Percentiles rank a stretch among this genome's conserved stretches.
These are phyloP conservation scores for Suhomyces pyralidae DNA, from an alignment of 805 yeast species.

Conservation along the genomic window DNA sequence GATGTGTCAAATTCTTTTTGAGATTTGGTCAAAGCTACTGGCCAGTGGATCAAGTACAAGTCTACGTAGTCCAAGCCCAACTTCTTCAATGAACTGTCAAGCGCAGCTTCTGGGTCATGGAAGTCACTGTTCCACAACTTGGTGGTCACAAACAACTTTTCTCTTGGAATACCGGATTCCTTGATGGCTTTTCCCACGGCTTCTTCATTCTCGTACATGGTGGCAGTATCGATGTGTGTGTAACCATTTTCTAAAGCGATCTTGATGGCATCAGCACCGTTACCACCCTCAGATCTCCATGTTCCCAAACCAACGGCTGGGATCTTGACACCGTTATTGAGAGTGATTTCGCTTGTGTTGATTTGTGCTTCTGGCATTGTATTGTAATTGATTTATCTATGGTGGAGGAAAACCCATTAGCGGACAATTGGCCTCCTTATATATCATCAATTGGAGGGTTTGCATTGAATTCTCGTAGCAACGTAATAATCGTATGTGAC, in stretches of 20 bases:
- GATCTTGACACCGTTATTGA: slow-evolving; percentile 62
- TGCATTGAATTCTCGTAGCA: too few relatives aligned
- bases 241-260: slow-evolving; percentile 66
- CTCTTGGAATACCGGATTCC: slow-evolving; percentile 61
- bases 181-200: slow-evolving; percentile 55
- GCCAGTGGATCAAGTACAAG: slow-evolving; percentile 82
- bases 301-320: slow-evolving; percentile 77
- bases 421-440: neutral
- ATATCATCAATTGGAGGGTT: neutral
- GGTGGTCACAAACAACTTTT: slow-evolving; percentile 67
- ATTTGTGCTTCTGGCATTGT: neutral
- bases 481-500: too few relatives aligned
- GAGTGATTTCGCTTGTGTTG: slow-evolving; percentile 24
- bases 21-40: slow-evolving; percentile 46
- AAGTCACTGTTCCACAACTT: slow-evolving; percentile 62
- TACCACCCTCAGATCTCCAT: slow-evolving; percentile 55
- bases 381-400: neutral
- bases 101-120: slow-evolving; percentile 49
- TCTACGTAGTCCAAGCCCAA: slow-evolving; percentile 76
- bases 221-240: slow-evolving; percentile 77
- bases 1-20: too few relatives aligned
- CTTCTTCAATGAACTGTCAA: slow-evolving; percentile 57
- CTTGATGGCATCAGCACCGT: slow-evolving; percentile 55
- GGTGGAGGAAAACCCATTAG: neutral
- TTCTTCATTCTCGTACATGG: slow-evolving; percentile 62